These are phyloP conservation scores for Rhodosporidiobolus sp. DNA, from an alignment of 768 basidiomycete species.

Conservation along the genomic window DNA sequence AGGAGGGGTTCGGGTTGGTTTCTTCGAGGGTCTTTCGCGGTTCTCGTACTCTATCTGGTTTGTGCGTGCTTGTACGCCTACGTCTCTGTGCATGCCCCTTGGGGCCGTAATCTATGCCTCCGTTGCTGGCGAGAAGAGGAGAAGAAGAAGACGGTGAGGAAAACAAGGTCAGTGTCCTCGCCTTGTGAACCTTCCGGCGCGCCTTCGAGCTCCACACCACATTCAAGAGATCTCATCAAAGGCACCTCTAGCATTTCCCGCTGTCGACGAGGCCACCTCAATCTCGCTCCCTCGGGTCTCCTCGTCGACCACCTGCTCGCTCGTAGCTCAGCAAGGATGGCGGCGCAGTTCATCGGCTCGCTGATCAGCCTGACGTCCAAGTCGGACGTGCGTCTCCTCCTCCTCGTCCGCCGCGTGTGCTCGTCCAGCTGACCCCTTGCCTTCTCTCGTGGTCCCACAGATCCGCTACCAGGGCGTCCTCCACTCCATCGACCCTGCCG, in stretches of 20 bases:
- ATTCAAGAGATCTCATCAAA: too few species aligned
- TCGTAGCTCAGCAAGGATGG: conserved; percentile 8
- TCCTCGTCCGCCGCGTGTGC: background rate
- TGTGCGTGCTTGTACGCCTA: background rate
- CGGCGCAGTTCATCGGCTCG: conserved; percentile 31
- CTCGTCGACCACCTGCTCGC: background rate
- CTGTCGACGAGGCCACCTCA: background rate
- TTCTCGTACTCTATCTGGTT: background rate
- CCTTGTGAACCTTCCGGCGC: too few species aligned
- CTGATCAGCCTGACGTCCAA: conserved; percentile 34
- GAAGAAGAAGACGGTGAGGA: too few species aligned
- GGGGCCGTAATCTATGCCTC: too few species aligned
- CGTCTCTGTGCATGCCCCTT: too few species aligned
- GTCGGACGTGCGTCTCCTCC: conserved; percentile 17
- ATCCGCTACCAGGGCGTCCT: conserved; percentile 40
- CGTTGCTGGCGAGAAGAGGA: too few species aligned
- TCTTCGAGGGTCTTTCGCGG: background rate
- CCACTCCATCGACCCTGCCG: conserved; percentile 41
- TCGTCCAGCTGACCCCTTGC: background rate
- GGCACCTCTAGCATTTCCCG: too few species aligned
- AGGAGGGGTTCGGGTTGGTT: background rate
- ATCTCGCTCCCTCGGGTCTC: background rate
- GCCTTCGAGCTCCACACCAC: too few species aligned
- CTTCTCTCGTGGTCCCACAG: background rate
- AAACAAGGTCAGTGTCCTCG: too few species aligned